These are phyloP conservation scores for Tausonia pullulans DNA, from an alignment of 1,284 basidiomycete species.

Conservation along the genomic window DNA sequence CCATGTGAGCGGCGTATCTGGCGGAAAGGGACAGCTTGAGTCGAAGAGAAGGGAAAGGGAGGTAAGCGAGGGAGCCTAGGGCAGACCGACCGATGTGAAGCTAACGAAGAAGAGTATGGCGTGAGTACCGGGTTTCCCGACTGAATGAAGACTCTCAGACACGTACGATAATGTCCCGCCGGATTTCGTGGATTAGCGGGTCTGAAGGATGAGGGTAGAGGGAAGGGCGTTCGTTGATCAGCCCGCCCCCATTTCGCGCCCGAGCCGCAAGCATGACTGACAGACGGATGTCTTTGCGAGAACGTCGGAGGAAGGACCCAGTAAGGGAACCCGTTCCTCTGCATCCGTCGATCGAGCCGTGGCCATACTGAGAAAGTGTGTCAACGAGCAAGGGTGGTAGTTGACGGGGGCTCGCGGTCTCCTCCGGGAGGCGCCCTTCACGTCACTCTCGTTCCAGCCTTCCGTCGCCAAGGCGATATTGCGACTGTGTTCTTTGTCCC, in stretches of 20 bases:
- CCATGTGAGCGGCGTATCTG: conserved; percentile 63
- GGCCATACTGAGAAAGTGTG: no score
- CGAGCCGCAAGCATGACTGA: not conserved
- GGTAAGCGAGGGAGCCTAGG: not conserved
- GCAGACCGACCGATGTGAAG: conserved; percentile 5
- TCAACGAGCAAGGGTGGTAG: no score
- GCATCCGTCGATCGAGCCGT: no score
- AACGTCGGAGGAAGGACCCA: conserved; percentile 6
- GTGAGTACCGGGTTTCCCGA: not conserved
- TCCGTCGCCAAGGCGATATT: no score
- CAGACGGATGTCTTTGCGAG: conserved; percentile 10
- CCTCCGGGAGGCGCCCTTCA: no score
- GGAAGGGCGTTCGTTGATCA: not conserved
- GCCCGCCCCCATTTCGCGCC: not conserved
- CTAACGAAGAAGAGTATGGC: not conserved
- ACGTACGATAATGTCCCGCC: conserved; percentile 37
- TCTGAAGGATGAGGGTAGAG: conserved; percentile 14
- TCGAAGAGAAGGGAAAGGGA: not conserved
- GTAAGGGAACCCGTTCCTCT: not conserved
- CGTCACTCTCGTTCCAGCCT: no score
- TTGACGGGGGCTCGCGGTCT: no score
- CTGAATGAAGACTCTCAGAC: conserved; percentile 17
- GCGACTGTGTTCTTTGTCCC: no score
- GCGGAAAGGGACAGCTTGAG: conserved; percentile 1
- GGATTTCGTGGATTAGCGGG: conserved; percentile 35